Evolutionary conservation across 495 filamentous ascomycete species (phyloP).

Genomic region (Neurospora sp.): DNA sequence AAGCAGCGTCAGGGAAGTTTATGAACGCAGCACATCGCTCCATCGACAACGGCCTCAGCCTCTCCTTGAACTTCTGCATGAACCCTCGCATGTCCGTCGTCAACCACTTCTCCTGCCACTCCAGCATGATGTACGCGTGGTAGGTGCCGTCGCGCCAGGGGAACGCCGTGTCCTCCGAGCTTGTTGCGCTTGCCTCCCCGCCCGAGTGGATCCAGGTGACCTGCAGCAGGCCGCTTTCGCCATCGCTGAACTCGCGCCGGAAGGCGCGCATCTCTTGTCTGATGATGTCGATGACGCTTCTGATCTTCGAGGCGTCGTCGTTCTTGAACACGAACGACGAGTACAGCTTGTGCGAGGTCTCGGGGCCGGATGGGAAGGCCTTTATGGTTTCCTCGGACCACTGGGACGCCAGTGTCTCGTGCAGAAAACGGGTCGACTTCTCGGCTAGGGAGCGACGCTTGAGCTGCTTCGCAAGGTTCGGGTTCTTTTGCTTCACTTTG

Average conservation of each 20-base stretch:
- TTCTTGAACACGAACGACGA: conserved; percentile 8
- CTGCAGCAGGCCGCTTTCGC: background rate
- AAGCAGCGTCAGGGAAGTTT: background rate
- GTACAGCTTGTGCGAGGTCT: conserved; percentile 10
- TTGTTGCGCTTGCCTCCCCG: conserved; percentile 7
- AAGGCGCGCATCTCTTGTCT: background rate
- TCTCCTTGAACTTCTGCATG: conserved; percentile 8
- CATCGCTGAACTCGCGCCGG: background rate
- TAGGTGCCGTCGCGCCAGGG: conserved; percentile 17
- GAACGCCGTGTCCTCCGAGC: too few species aligned
- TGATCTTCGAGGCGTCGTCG: background rate
- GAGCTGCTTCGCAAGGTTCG: conserved; percentile 3
- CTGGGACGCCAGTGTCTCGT: conserved; percentile 22
- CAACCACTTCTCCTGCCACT: conserved; percentile 24
- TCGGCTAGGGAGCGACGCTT: conserved; percentile 13
- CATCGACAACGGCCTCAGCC: conserved; percentile 6
- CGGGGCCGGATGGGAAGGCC: conserved; percentile 6
- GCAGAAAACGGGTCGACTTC: conserved; percentile 19
- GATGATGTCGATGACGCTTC: background rate
- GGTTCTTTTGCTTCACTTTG: background rate
- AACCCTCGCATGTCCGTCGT: conserved; percentile 15
- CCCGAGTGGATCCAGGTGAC: conserved; percentile 4
- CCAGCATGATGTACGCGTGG: conserved; percentile 16
- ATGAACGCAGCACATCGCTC: background rate
- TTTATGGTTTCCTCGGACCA: conserved; percentile 19